phyloP scores from a whole-genome alignment of 257 asterid species.

The Hygrophila difformis region DNA sequence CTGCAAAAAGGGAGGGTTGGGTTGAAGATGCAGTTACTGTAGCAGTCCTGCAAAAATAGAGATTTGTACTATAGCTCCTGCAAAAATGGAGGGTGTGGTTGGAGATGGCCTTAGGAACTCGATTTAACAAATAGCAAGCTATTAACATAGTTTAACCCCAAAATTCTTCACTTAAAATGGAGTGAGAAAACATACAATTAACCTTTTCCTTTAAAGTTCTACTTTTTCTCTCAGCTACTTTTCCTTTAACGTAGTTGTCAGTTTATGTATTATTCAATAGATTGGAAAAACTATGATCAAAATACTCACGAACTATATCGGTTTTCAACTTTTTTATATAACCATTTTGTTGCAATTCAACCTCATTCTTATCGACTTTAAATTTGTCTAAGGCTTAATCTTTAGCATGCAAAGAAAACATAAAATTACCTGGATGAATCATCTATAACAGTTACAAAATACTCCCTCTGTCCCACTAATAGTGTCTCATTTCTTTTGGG shows the following conservation, averaged over 20 bases:
- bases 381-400: background rate
- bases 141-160: background rate
- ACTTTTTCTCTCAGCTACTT: constrained; percentile 2
- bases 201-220: background rate
- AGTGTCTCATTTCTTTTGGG: no score
- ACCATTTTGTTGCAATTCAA: background rate
- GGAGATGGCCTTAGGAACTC: background rate
- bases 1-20: no score
- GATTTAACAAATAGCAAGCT: background rate
- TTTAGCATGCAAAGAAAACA: background rate
- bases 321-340: background rate
- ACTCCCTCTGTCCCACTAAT: no score
- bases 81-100: no score
- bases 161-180: background rate
- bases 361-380: background rate
- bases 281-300: background rate
- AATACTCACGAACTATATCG: background rate
- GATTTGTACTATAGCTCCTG: no score
- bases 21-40: no score
- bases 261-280: no score
- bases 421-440: background rate
- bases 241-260: no score
- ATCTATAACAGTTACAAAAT: no score
- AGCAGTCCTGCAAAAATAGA: no score
- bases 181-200: background rate